Evolutionary conservation across 2,329 filamentous ascomycete species (phyloP).

Genomic region (Xylariaceae sp.): DNA sequence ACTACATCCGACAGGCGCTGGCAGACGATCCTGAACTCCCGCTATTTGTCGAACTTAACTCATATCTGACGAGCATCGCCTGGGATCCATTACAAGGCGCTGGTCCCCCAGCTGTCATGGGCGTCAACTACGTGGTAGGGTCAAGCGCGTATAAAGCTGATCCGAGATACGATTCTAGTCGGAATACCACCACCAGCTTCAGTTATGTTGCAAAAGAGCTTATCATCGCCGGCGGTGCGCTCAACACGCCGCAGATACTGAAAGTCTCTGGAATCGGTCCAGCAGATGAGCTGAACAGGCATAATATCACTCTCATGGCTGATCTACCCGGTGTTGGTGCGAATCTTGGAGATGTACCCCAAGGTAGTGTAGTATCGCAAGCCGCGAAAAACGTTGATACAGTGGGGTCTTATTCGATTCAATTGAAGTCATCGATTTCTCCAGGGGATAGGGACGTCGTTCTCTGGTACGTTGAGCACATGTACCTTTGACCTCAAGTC

Average conservation of each 20-base stretch:
- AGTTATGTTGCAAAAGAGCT: slow-evolving; percentile 40
- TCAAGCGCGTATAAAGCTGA: slow-evolving; percentile 21
- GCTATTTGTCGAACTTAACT: slow-evolving; percentile 14
- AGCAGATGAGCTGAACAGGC: slow-evolving; percentile 32
- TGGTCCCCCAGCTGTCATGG: slow-evolving; percentile 20
- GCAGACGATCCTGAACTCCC: slow-evolving; percentile 18
- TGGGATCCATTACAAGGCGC: slow-evolving; percentile 19
- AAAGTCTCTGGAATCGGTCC: slow-evolving; percentile 44
- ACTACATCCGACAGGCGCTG: slow-evolving; percentile 20
- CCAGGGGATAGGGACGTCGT: slow-evolving; percentile 11
- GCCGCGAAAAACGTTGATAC: slow-evolving; percentile 13
- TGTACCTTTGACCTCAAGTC: no score
- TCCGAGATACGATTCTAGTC: slow-evolving; percentile 18
- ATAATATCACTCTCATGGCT: slow-evolving; percentile 38
- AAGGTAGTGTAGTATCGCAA: slow-evolving; percentile 36
- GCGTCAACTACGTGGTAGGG: slow-evolving; percentile 18
- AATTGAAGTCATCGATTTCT: slow-evolving; percentile 21
- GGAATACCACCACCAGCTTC: slow-evolving; percentile 28
- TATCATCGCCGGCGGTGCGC: slow-evolving; percentile 47
- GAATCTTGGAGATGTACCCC: slow-evolving; percentile 54
- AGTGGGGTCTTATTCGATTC: slow-evolving; percentile 15
- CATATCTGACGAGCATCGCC: slow-evolving; percentile 19
- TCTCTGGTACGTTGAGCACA: slow-evolving; percentile 3
- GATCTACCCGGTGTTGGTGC: slow-evolving; percentile 54
- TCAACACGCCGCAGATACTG: slow-evolving; percentile 49